Conservation (phyloP, 768 basidiomycete species). For the Termitomyces sp. region DNA sequence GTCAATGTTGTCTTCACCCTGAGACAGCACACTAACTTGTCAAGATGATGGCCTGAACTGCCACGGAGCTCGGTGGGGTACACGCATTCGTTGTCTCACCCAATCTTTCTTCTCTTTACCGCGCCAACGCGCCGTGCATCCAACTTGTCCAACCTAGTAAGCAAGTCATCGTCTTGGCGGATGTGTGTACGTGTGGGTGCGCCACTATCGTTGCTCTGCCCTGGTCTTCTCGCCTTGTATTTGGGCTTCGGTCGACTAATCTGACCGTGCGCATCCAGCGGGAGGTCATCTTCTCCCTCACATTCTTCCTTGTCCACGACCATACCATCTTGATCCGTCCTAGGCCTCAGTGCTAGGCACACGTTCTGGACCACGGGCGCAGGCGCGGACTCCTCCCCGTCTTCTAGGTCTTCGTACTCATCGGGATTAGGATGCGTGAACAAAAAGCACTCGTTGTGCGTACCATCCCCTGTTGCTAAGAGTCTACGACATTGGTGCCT, state of each 20-base stretch:
- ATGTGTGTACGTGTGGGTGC: not conserved
- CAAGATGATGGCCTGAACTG: slow-evolving; percentile 7
- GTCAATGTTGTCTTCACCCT: slow-evolving; percentile 5
- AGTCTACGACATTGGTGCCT: not conserved
- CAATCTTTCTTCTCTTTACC: not conserved
- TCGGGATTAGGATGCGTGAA: not conserved
- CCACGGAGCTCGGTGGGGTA: not conserved
- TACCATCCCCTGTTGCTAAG: not conserved
- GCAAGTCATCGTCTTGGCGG: not conserved
- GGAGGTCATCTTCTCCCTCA: not conserved
- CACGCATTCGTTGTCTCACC: too few relatives aligned
- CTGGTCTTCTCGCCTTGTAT: not conserved
- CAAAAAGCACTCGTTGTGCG: not conserved
- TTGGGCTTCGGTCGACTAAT: not conserved
- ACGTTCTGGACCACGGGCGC: too few relatives aligned
- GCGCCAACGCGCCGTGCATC: not conserved
- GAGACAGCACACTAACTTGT: slow-evolving; percentile 6
- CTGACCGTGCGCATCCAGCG: not conserved
- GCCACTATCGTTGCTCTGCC: not conserved
- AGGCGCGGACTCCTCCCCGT: not conserved
- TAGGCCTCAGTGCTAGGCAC: too few relatives aligned
- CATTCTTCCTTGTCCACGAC: not conserved
- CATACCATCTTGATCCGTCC: too few relatives aligned
- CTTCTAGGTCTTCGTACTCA: not conserved
- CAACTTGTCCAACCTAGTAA: not conserved